Percentiles rank a stretch among this genome's conserved stretches.
Evolutionary conservation across 2,329 filamentous ascomycete species (phyloP).

Genomic region (Fusarium ramigenum): DNA sequence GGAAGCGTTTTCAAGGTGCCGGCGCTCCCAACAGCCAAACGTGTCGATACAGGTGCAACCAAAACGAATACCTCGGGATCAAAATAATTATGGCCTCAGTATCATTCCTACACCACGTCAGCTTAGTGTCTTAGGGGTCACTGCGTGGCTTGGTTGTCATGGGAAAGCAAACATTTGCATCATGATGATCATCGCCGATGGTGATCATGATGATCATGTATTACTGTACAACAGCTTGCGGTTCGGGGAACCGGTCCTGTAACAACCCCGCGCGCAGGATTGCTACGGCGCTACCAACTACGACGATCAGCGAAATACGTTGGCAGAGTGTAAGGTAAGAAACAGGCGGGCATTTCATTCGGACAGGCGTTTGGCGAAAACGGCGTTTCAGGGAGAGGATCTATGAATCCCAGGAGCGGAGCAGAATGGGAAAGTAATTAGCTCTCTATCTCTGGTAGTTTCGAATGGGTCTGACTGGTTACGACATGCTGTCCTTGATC

Average conservation of each 20-base stretch:
- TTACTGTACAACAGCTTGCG: not conserved
- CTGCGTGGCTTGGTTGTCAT: constrained; percentile 4
- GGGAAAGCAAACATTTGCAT: constrained; percentile 31
- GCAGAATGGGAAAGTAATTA: constrained; percentile 13
- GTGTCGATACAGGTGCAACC: constrained; percentile 55
- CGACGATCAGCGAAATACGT: not conserved
- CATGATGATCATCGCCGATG: constrained; percentile 26
- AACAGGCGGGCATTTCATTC: not conserved
- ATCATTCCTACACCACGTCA: not conserved
- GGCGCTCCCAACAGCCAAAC: constrained; percentile 77
- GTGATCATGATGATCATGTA: constrained; percentile 3
- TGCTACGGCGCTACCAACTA: not conserved
- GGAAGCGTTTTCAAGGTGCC: constrained; percentile 84
- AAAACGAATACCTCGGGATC: constrained; percentile 49
- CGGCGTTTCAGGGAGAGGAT: constrained; percentile 34
- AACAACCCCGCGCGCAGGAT: not conserved
- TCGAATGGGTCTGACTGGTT: constrained; percentile 1
- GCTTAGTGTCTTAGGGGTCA: not conserved
- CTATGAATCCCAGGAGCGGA: constrained; percentile 1
- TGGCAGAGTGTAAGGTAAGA: not conserved
- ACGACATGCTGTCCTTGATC: not conserved
- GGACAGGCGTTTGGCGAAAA: constrained; percentile 31
- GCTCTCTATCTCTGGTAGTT: constrained; percentile 5
- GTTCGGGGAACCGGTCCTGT: constrained; percentile 2
- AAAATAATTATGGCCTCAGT: constrained; percentile 25